Conservation (phyloP, 495 filamentous ascomycete genomes). For the Aspergillus diversus region DNA sequence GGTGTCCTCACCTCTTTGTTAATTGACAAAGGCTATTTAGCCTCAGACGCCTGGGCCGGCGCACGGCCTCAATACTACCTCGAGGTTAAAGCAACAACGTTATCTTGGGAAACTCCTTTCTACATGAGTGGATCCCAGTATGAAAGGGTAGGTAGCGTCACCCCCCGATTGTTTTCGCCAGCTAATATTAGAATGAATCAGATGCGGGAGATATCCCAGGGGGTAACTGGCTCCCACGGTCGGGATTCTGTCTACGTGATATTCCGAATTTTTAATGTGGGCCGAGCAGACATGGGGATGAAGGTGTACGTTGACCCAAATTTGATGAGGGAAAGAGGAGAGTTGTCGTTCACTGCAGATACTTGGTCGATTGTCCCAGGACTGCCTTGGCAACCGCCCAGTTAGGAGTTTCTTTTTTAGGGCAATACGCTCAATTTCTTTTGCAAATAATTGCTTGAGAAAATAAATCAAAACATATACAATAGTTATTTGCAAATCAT, state of each 20-base stretch:
- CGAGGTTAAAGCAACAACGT: conserved; percentile 54
- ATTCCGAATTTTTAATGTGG: conserved; percentile 45
- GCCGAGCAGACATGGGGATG: conserved; percentile 31
- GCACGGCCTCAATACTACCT: conserved; percentile 42
- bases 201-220: not conserved
- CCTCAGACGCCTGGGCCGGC: conserved; percentile 24
- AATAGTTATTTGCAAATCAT: too few species aligned
- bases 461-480: too few species aligned
- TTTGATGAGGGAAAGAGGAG: conserved; percentile 21
- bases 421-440: too few species aligned
- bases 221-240: not conserved
- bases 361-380: conserved; percentile 32
- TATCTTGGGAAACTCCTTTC: conserved; percentile 38
- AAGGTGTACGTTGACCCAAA: conserved; percentile 45
- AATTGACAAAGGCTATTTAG: conserved; percentile 39
- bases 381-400: not conserved
- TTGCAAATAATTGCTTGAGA: too few species aligned
- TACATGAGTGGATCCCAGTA: conserved; percentile 49
- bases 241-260: conserved; percentile 40
- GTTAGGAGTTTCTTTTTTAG: not conserved
- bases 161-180: not conserved
- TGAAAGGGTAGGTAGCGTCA: conserved; percentile 29
- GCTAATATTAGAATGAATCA: not conserved
- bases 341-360: conserved; percentile 32
- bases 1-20: conserved; percentile 37